Evolutionary conservation across 2,329 filamentous ascomycete genomes (phyloP), one percentile per base, ranked within the genome.

Genomic region (Botrytis hyacinthi): DNA sequence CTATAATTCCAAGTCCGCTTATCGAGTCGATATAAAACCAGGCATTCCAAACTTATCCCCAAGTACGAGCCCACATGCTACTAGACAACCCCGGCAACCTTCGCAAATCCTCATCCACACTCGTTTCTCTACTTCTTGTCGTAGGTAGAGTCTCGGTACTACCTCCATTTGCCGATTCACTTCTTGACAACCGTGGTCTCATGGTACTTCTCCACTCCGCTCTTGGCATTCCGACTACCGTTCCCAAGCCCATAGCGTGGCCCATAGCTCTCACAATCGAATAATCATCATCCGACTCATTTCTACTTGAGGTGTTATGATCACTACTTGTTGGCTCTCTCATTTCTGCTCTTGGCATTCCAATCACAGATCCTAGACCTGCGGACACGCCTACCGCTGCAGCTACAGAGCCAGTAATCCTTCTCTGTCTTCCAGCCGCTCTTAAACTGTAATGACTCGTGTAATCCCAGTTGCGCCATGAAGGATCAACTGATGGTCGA

Each of bases 1-100:
- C 26, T 22, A 57, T 1, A 18, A 12, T 67, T 14, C 46, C 16
- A 54, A 12, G 16, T 8, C 26, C 46, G 65, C 65, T 40, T 29
- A 20, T 22, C 0, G 35, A 7, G 46, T 40, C n/a, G 3, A 51
- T 29, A 20, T 22, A 26, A 54, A 26, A 54, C 7, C 10, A 37
- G 1, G 37, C 12, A 37, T 40, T 22, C 6, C 18, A 16, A n/a
- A n/a, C 14, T 37, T 22, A 67, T 20, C 29, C 20, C 22, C 29
- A 51, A 29, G 22, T 22, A 57, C 18, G 65, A 20, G 65, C 65
- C 65, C 65, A 68, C 46, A 68, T 54, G 22, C 65, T 68, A 57
- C 65, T 68, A 8, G 14, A 48, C 4, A 68, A 1, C 1, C 65
- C 35, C 1, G 65, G 65, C 9, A 68, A 9, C 8, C 18, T 26